These are phyloP conservation scores for Populus simonii DNA, from an alignment of 345 rosid species.

Conservation along the genomic window DNA sequence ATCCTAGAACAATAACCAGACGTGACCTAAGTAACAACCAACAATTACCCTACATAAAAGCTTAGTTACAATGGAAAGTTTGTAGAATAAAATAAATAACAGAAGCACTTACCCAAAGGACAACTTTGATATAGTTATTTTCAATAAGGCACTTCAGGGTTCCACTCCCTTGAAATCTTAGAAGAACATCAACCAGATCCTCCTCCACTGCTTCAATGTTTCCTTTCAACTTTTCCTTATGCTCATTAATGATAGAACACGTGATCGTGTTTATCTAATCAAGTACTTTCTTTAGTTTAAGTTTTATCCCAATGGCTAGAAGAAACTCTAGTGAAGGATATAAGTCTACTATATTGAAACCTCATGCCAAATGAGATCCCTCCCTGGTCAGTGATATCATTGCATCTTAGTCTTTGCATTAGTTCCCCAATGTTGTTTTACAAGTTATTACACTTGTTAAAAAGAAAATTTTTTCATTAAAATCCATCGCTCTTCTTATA, in stretches of 20 bases:
- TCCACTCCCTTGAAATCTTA: conserved; percentile 11
- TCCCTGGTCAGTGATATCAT: not conserved
- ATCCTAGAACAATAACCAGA: too few relatives aligned
- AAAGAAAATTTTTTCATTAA: not conserved
- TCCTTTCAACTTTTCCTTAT: not conserved
- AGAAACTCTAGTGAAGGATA: conserved; percentile 10
- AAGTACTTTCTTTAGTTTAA: not conserved
- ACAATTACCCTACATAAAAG: too few relatives aligned
- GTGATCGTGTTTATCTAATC: not conserved
- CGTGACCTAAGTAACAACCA: too few relatives aligned
- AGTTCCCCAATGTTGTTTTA: conserved; percentile 11
- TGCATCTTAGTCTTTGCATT: conserved; percentile 3
- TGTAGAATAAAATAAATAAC: too few relatives aligned
- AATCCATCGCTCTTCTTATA: not conserved
- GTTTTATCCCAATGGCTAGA: conserved; percentile 3
- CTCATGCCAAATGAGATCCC: not conserved
- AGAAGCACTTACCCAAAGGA: conserved; percentile 1
- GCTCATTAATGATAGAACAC: conserved; percentile 1
- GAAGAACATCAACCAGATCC: conserved; percentile 13
- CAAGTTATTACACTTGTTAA: conserved; percentile 11
- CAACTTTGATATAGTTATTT: conserved; percentile 5
- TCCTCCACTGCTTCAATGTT: not conserved
- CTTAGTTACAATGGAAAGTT: not conserved
- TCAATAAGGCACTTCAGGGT: conserved; percentile 15
- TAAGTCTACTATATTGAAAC: conserved; percentile 15